A percentile compares a stretch with the other conserved stretches of the same genome.
Conservation (phyloP, 768 basidiomycete genomes). For the Amanita pallidorosea region DNA sequence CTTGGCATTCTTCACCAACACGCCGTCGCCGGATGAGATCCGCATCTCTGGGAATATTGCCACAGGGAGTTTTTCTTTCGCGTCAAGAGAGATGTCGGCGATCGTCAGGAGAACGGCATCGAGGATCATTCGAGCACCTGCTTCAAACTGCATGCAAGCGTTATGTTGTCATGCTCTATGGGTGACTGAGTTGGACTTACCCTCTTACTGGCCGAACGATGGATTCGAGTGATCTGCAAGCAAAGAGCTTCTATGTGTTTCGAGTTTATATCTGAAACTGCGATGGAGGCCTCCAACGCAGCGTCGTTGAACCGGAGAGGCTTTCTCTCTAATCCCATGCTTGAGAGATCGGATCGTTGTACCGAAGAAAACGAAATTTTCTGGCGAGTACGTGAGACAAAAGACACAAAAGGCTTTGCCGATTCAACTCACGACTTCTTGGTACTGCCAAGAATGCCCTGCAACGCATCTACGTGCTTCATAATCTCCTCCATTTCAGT, state of each 20-base stretch:
- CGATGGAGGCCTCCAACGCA: background rate
- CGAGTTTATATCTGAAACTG: background rate
- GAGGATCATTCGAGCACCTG: constrained; percentile 7
- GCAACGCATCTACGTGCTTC: background rate
- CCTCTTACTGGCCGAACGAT: background rate
- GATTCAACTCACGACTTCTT: constrained; percentile 3
- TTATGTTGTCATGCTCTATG: background rate
- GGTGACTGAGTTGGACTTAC: background rate
- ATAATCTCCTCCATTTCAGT: constrained; percentile 1
- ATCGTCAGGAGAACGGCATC: constrained; percentile 8
- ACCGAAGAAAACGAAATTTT: constrained; percentile 4
- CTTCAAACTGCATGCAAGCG: background rate
- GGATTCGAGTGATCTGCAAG: constrained; percentile 2
- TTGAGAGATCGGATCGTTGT: background rate
- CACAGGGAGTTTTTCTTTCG: constrained; percentile 4
- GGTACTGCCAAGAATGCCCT: constrained; percentile 1
- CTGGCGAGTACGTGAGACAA: background rate
- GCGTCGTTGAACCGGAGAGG: background rate
- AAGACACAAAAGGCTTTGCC: background rate
- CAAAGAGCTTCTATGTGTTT: constrained; percentile 2
- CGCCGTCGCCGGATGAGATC: constrained; percentile 5
- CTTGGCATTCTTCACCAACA: constrained; percentile 4
- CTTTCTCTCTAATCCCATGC: background rate
- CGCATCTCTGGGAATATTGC: constrained; percentile 9
- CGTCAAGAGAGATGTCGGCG: constrained; percentile 5